A percentile compares a stretch with the other conserved stretches of the same genome.
Evolutionary conservation across 768 basidiomycete genomes (phyloP).

Genomic region (Tylopilus sp.): DNA sequence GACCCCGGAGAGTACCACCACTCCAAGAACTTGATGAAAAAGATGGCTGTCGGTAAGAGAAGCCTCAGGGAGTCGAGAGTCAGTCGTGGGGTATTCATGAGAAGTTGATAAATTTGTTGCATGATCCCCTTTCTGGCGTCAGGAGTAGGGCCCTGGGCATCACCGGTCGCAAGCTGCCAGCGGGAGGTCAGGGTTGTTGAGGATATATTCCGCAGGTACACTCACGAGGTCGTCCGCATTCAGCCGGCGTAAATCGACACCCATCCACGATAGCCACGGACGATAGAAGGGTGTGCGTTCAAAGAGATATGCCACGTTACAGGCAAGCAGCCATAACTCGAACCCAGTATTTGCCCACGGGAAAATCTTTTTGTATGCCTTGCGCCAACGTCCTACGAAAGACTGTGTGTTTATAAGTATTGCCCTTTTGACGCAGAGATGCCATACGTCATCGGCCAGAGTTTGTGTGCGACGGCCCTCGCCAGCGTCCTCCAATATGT

Average conservation of each 20-base stretch:
- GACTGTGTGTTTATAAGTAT: constrained; percentile 37
- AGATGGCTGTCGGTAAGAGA: constrained; percentile 83
- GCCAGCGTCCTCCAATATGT: constrained; percentile 55
- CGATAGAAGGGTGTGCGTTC: constrained; percentile 82
- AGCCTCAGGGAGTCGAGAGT: constrained; percentile 76
- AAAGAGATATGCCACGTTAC: constrained; percentile 89
- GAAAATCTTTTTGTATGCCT: constrained; percentile 69
- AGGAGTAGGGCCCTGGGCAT: constrained; percentile 14
- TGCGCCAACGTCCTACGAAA: constrained; percentile 49
- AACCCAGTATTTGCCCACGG: constrained; percentile 77
- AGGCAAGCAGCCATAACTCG: constrained; percentile 79
- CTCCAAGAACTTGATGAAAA: constrained; percentile 94
- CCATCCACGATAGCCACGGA: constrained; percentile 88
- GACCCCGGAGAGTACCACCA: constrained; percentile 99
- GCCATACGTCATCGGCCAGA: constrained; percentile 51
- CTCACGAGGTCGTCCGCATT: constrained; percentile 77
- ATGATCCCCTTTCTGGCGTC: constrained; percentile 36
- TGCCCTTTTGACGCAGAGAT: background rate
- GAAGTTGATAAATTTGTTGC: constrained; percentile 42
- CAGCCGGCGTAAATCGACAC: constrained; percentile 77
- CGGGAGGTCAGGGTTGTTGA: background rate
- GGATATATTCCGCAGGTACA: constrained; percentile 1
- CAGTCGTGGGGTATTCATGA: constrained; percentile 55
- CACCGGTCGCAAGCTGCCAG: constrained; percentile 15
- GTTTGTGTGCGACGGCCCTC: constrained; percentile 43